These are phyloP conservation scores for Allium cepa DNA, from an alignment of 106 monocot species.

Conservation along the genomic window DNA sequence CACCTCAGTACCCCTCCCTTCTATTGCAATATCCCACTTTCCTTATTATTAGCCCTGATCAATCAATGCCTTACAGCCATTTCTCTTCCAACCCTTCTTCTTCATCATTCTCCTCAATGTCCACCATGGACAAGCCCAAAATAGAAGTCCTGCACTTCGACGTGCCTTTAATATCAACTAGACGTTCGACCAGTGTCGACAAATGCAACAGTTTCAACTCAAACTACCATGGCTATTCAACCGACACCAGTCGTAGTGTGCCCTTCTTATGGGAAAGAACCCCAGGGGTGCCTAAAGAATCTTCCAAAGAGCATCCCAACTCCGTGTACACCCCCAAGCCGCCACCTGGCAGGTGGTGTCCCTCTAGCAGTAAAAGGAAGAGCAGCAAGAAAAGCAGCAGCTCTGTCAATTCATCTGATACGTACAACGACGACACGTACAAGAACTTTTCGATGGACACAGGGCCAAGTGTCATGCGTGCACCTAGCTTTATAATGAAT, in stretches of 20 bases:
- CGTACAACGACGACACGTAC: slow-evolving; percentile 15
- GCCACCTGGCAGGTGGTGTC: slow-evolving; percentile 29
- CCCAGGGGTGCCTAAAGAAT: slow-evolving; percentile 44
- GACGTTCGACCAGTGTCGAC: slow-evolving; percentile 6
- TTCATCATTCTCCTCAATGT: not conserved
- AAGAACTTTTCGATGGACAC: slow-evolving; percentile 22
- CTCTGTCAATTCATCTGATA: not conserved
- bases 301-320: not conserved
- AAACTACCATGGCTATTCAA: not conserved
- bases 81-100: not conserved
- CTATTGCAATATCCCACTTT: not conserved
- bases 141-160: slow-evolving; percentile 23
- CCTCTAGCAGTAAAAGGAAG: not conserved
- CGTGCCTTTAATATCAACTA: slow-evolving; percentile 47
- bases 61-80: not conserved
- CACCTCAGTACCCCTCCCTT: not conserved
- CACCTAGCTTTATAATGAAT: slow-evolving; percentile 70
- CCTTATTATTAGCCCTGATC: not conserved
- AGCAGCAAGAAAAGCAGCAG: not conserved
- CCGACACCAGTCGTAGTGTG: slow-evolving; percentile 17
- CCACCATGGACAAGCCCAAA: not conserved
- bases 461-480: not conserved
- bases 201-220: not conserved
- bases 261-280: slow-evolving; percentile 67
- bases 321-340: slow-evolving; percentile 27